Percentiles rank a stretch among this genome's conserved stretches.
These are phyloP conservation scores for Macrolepiota albuminosa DNA, from an alignment of 768 basidiomycete species.

Conservation along the genomic window DNA sequence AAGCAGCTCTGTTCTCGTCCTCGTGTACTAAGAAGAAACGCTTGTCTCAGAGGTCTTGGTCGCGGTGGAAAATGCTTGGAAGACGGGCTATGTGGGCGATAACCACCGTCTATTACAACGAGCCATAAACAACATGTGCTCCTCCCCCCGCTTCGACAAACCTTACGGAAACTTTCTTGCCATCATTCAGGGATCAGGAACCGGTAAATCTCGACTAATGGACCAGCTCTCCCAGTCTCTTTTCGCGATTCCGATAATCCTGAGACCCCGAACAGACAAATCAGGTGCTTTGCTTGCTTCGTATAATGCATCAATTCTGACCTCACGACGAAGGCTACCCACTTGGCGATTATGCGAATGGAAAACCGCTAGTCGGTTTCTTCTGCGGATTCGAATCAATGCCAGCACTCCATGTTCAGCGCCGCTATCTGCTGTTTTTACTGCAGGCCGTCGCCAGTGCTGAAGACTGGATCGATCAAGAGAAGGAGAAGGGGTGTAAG, in stretches of 20 bases:
- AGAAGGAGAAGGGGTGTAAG: not conserved
- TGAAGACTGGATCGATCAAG: not conserved
- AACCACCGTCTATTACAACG: not conserved
- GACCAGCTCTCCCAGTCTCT: constrained; percentile 1
- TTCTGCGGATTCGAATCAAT: not conserved
- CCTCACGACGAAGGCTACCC: not conserved
- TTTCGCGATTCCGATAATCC: not conserved
- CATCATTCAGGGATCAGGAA: constrained; percentile 8
- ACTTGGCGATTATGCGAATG: not conserved
- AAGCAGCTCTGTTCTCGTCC: no score
- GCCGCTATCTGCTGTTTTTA: not conserved
- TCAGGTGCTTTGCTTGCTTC: not conserved
- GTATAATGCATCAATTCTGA: not conserved
- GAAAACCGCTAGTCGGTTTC: not conserved
- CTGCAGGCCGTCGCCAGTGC: not conserved
- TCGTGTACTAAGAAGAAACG: no score
- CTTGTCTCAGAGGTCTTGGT: no score
- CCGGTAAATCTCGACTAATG: constrained; percentile 5
- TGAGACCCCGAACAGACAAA: not conserved
- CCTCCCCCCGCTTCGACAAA: not conserved
- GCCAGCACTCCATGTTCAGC: not conserved
- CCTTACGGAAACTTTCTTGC: not conserved
- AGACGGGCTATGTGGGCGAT: not conserved
- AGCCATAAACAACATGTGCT: not conserved
- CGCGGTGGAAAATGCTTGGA: not conserved